Evolutionary conservation across 2,329 filamentous ascomycete species (phyloP), one percentile per base, ranked within the genome.

Genomic region (Botryosphaeria dothidea): DNA sequence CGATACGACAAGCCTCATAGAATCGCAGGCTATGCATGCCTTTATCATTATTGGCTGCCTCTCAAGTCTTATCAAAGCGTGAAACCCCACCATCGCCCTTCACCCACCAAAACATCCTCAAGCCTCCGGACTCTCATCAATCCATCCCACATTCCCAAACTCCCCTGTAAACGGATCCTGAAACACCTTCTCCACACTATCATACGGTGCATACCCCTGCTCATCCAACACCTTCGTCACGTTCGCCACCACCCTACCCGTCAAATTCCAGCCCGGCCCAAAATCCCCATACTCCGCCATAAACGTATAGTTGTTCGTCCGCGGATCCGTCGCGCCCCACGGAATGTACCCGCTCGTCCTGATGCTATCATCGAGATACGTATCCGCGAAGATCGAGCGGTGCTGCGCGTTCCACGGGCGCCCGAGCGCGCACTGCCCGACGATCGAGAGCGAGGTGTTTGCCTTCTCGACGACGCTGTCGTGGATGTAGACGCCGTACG

Each of bases 401-500:
- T 88, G 85, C 49, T 79, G 75, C 0, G 82, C 78, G 69, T 90
- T 89, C 79, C 87, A 89, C 0, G 87, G 87, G n/a, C 87, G 75
- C 1, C 87, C 87, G 0, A 89, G 80, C 0, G 86, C 78, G 70
- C 87, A 89, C 68, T 79, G 76, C 0, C 82, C 82, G 17, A 69
- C 68, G 62, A 82, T 79, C 0, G 71, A 68, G 1, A 81, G 70
- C 11, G 79, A 80, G 2, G 71, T 43, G 70, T 90, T 90, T 25
- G 85, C 84, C 1, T 85, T 85, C 0, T 79, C 74, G 3, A 89
- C 79, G 2, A 77, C 75, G 0, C 84, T 85, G 29, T 84, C 79
- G 54, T 85, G 81, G 66, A 91, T 83, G 73, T 90, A 90, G 0
- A 87, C 84, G 8, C 88, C 88, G 73, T 89, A 90, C 69, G 87